Base-by-base conservation (phyloP, 2,329 filamentous ascomycete genomes). In the Aspergillus sp. region DNA sequence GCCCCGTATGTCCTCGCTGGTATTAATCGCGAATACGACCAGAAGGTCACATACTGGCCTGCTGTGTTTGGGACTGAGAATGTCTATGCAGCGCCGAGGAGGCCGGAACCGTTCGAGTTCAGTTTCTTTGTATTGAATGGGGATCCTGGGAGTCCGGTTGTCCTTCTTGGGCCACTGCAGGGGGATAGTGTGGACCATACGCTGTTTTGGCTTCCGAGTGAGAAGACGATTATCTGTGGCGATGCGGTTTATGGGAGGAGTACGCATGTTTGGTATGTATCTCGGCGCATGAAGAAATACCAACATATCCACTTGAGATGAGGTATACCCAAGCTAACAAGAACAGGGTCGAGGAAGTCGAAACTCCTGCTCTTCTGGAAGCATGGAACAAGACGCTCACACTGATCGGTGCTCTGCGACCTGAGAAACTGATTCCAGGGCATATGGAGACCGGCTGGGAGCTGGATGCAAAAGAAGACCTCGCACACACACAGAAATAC, bases 141-240 rank as follows among this genome's bases (percentile, higher is more conserved):
- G 0, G 60, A 69, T 15, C 56, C 62, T 8, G 53, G 56, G 12
- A 66, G 61, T 17, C 68, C 68, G 19, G 56, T 74, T 5, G 50
- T 66, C 19, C 58, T 74, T 27, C 55, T 73, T 12, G 71, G 71
- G 0, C 70, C 70, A 1, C 49, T 74, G 15, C 70, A 73, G 53
- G 71, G 71, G 2, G 71, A 73, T 49, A 65, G 63, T 6, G 66
- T 74, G 1, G 67, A 69, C 54, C 67, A 19, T 55, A 68, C 64
- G 17, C 52, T 73, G 37, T 72, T 72, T 19, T 71, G 70, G 70
- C 55, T 73, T 27, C 68, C 66, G 4, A 47, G 19, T 0, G 68
- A 71, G 56, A 61, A 55, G 40, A 66, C 66, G 4, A 44, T 72
- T 17, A 58, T 73, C 25, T 65, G 62, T 31, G 70, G 70, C 1